Evolutionary conservation across 1,284 basidiomycete genomes (phyloP).

Genomic region (Golubevia pallescens): DNA sequence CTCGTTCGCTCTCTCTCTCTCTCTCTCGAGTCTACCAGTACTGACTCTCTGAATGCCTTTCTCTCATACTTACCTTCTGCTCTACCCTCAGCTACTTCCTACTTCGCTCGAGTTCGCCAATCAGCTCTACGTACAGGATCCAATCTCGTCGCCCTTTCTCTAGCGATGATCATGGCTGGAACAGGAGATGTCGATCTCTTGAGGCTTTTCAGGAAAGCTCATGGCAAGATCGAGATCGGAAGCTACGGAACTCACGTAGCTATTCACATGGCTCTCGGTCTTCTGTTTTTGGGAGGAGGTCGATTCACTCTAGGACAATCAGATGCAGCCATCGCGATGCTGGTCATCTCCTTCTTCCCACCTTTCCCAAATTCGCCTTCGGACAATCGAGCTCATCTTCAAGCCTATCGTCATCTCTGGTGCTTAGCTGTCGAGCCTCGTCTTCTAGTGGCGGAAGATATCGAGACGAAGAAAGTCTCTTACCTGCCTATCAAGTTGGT

Average conservation of each 20-base stretch:
- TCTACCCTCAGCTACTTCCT: constrained; percentile 41
- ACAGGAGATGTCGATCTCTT: constrained; percentile 91
- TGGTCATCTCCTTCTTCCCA: constrained; percentile 90
- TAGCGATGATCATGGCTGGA: constrained; percentile 93
- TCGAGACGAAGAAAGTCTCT: constrained; percentile 68
- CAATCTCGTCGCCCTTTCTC: constrained; percentile 81
- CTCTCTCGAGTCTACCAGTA: too few relatives aligned
- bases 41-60: too few relatives aligned
- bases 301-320: constrained; percentile 90
- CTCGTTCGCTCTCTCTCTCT: not conserved
- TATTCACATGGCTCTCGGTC: constrained; percentile 86
- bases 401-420: constrained; percentile 94
- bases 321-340: constrained; percentile 84
- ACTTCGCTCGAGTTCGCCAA: constrained; percentile 61
- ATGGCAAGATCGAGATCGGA: constrained; percentile 76
- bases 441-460: constrained; percentile 86
- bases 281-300: constrained; percentile 92
- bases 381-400: constrained; percentile 89
- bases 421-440: constrained; percentile 91
- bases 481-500: not conserved
- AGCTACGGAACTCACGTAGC: constrained; percentile 88
- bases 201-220: constrained; percentile 84
- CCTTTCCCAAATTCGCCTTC: constrained; percentile 78
- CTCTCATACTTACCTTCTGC: too few relatives aligned
- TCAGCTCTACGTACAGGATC: constrained; percentile 88